These are phyloP conservation scores for Colletotrichum horii DNA, from an alignment of 2,329 filamentous ascomycete genomes.

Conservation along the genomic window DNA sequence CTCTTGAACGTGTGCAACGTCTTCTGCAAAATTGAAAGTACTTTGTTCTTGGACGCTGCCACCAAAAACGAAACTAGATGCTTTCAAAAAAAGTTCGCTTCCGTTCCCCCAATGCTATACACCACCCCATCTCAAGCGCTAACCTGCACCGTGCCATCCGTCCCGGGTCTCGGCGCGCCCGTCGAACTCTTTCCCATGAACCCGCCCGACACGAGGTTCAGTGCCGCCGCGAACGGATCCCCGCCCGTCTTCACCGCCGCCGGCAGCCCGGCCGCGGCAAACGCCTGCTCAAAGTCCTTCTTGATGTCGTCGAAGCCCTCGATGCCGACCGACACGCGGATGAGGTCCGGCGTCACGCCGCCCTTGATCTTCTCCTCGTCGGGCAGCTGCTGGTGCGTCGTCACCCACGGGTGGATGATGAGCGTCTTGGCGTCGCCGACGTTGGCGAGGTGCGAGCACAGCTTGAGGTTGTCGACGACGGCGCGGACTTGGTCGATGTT, in stretches of 20 bases:
- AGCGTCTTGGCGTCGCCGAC: conserved; percentile 77
- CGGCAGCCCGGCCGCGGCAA: conserved; percentile 6
- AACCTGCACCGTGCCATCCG: neutral
- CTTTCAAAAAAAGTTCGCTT: neutral
- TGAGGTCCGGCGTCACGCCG: conserved; percentile 59
- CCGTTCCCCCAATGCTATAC: neutral
- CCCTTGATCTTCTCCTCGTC: conserved; percentile 69
- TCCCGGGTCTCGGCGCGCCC: conserved; percentile 14
- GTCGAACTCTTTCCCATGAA: conserved; percentile 18
- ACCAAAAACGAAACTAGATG: neutral
- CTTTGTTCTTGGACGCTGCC: neutral
- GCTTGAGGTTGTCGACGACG: conserved; percentile 76
- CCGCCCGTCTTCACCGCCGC: conserved; percentile 3
- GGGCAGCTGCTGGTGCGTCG: conserved; percentile 72
- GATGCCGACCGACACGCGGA: conserved; percentile 42
- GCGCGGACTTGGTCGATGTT: conserved; percentile 37
- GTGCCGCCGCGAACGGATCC: conserved; percentile 6
- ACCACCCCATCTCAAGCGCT: neutral
- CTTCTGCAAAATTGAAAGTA: neutral
- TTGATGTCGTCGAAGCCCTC: conserved; percentile 79
- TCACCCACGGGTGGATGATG: conserved; percentile 75
- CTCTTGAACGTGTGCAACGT: neutral
- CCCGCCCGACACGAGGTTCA: conserved; percentile 11
- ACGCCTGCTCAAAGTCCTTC: conserved; percentile 71
- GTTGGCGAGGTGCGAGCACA: conserved; percentile 76